These are phyloP conservation scores for Thozetella sp. DNA, from an alignment of 495 filamentous ascomycete genomes.

Conservation along the genomic window DNA sequence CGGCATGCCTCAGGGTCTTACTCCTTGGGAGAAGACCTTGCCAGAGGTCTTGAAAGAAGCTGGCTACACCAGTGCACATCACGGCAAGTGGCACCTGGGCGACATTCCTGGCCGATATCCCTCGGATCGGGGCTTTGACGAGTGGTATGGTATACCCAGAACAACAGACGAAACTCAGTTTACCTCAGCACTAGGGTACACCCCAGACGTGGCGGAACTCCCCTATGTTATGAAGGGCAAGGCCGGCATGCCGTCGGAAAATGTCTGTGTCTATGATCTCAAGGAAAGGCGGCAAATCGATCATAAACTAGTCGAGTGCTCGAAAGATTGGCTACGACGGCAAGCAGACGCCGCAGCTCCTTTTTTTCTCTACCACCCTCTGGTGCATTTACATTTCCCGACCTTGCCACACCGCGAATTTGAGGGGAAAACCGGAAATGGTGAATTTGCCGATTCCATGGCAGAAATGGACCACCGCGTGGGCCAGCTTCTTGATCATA, in stretches of 20 bases:
- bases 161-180: neutral
- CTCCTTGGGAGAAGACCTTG: neutral
- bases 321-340: neutral
- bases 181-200: neutral
- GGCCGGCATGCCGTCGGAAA: neutral
- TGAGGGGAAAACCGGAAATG: neutral
- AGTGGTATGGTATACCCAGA: neutral
- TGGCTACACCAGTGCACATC: neutral
- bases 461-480: constrained; percentile 3
- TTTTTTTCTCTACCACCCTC: neutral
- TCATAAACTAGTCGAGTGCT: neutral
- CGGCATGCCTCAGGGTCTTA: neutral
- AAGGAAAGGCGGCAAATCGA: neutral
- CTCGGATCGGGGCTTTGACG: neutral
- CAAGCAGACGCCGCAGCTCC: neutral
- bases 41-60: neutral
- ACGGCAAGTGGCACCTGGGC: neutral
- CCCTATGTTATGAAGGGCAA: neutral
- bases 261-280: neutral
- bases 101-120: neutral
- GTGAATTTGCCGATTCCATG: neutral
- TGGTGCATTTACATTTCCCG: neutral
- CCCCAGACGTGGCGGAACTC: neutral
- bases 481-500: neutral
- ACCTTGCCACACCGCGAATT: neutral